phyloP scores from a whole-genome alignment of 2,329 filamentous ascomycete genomes.

The Metarhizium album region DNA sequence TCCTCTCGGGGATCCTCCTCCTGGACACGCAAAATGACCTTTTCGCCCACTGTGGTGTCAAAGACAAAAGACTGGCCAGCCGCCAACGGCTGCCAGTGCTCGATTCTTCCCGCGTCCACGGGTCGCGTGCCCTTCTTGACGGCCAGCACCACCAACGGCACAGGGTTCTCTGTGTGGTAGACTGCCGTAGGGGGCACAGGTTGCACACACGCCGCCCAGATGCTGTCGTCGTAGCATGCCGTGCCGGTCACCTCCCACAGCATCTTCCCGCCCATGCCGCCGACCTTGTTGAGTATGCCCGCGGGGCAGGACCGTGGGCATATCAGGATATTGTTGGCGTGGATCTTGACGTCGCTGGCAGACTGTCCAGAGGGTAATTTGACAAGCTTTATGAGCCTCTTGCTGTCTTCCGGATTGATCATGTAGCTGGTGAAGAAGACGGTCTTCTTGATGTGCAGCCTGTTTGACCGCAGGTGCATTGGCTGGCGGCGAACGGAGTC shows the following conservation, averaged over 20 bases:
- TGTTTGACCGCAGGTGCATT: constrained; percentile 26
- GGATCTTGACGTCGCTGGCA: constrained; percentile 63
- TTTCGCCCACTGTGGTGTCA: constrained; percentile 78
- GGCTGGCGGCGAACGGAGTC: constrained; percentile 26
- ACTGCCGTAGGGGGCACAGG: constrained; percentile 57
- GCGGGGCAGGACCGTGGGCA: constrained; percentile 64
- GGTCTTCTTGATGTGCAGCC: constrained; percentile 68
- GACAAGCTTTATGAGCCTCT: constrained; percentile 61
- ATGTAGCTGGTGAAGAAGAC: constrained; percentile 92
- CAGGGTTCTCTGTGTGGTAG: constrained; percentile 69
- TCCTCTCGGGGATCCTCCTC: constrained; percentile 53
- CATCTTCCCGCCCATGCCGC: constrained; percentile 75
- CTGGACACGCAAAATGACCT: constrained; percentile 72
- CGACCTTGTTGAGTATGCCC: constrained; percentile 69
- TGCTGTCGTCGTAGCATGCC: constrained; percentile 62
- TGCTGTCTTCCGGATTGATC: constrained; percentile 60
- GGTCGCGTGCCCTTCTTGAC: constrained; percentile 65
- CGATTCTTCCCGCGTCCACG: constrained; percentile 70
- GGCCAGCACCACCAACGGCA: constrained; percentile 73
- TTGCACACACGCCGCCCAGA: constrained; percentile 77
- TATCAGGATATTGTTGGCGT: constrained; percentile 88
- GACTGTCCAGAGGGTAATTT: constrained; percentile 49
- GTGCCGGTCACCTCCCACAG: constrained; percentile 74
- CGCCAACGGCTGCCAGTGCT: constrained; percentile 69
- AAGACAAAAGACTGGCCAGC: constrained; percentile 63